Conservation (phyloP, 148 eudicot genomes). For the Camellia sinensis region DNA sequence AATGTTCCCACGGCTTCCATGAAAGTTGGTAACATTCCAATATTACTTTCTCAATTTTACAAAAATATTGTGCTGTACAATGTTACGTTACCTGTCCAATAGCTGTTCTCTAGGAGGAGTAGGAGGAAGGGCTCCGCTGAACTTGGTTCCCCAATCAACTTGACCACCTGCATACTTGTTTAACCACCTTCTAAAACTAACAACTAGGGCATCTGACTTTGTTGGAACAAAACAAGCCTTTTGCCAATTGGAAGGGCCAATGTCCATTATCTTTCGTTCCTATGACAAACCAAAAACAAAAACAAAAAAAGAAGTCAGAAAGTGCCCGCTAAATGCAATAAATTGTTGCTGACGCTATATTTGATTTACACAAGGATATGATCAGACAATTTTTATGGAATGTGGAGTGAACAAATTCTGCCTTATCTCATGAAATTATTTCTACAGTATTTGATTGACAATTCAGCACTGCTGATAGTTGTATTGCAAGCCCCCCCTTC, state of each 20-base stretch:
- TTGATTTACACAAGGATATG: neutral
- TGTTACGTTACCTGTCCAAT: conserved; percentile 55
- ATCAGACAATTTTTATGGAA: neutral
- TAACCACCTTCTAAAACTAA: conserved; percentile 73
- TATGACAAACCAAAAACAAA: conserved; percentile 5
- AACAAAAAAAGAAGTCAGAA: conserved; percentile 2
- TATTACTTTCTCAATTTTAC: neutral
- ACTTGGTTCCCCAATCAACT: conserved; percentile 67
- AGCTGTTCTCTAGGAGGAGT: conserved; percentile 77
- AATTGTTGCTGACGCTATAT: neutral
- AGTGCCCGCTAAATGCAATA: neutral
- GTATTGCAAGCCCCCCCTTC: too few species aligned
- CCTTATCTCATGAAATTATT: too few species aligned
- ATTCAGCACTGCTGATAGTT: too few species aligned
- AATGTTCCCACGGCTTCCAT: neutral
- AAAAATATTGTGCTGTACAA: neutral
- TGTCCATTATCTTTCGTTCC: conserved; percentile 67
- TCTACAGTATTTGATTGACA: too few species aligned
- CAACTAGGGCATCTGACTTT: conserved; percentile 67
- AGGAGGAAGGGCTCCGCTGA: conserved; percentile 58
- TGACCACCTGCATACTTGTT: conserved; percentile 61
- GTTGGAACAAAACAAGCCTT: conserved; percentile 80
- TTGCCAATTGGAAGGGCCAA: conserved; percentile 74
- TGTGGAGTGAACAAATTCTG: too few species aligned
- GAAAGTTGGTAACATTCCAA: neutral